Evolutionary conservation across 139 green algal species (phyloP), one percentile per base, ranked within the genome.

Genomic region (Ostreobium quekettii): DNA sequence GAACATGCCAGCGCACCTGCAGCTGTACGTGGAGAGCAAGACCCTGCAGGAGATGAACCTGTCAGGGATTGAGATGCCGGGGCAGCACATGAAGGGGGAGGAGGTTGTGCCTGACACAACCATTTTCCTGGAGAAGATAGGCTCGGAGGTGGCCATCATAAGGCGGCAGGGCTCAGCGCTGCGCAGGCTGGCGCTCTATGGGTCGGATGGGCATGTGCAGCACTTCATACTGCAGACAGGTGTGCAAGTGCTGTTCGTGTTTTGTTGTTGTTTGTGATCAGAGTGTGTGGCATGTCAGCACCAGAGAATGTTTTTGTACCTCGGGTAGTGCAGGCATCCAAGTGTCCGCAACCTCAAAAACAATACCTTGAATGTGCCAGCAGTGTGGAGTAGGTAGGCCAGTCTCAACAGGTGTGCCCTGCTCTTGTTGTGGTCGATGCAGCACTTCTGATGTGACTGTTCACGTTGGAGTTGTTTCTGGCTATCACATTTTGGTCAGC

Each of bases 101-200:
- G 88, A 93, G 66, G 66, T 84, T 35, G 63, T 62, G 24, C 71
- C 70, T 49, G 86, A 89, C 11, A 57, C 37, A 38, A 60, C 78
- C 35, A 82, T 96, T 3, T 84, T 85, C 58, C 71, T 99, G 7
- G 91, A 95, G 75, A 70, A 81, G 32, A 84, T 99, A 65, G 83
- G 85, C 29, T 63, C 77, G 30, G 81, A 89, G 64, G 82, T 98
- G 36, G 71, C 71, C 39, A 85, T 95, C 6, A 87, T 98, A 60
- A 81, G 93, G 0, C 85, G 94, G 42, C 84, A 95, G 4, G 66
- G 66, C 15, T 30, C 47, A 66, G 66, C 47, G 19, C 24, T 47
- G 35, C 8, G 66, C 6, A 86, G 90, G 6, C 70, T 99, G 11
- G 77, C 69, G 30, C 74, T 99, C 31, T 42, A 92, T 31, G 91